Base-by-base conservation (phyloP, 768 basidiomycete species). In the Cantharellus anzutake region DNA sequence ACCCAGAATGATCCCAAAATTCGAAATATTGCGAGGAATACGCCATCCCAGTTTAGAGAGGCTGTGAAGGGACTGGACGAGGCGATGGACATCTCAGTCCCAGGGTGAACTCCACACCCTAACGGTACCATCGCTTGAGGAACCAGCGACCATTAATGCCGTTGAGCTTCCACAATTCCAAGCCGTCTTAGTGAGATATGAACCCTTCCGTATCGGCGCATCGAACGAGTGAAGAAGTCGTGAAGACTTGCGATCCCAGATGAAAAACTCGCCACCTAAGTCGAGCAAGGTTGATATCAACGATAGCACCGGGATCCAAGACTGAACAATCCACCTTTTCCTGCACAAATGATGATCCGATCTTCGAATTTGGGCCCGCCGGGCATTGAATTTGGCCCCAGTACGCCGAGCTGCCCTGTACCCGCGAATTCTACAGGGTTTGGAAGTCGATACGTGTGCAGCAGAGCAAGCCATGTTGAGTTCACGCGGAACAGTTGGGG, bases 171-270 rank as follows among this genome's bases (percentile, higher is more conserved):
- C 77, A 60, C 77, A 78, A 66, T 86, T 89, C 85, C 86, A 89
- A 11, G 83, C 83, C 44, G 87, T 78, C 62, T 83, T 84, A 5
- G 86, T 88, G 60, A 89, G 67, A 66, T 87, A 84, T 3, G 72
- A 73, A 3, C 78, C 76, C 38, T 78, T 75, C 5, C 71, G 73
- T 29, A 29, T 29, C 66, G 80, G 82, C 38, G 80, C 76, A 14
- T 77, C 79, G 64, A 89, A 75, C 63, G 81, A 77, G 62, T 86
- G 85, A 2, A 89, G 73, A 1, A 86, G 71, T 4, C 55, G 29
- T 14, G 79, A 86, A 5, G 83, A 83, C 70, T 87, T 85, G 61
- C 80, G 79, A 65, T 89, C 87, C 87, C 87, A 90, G 11, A 89
- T 84, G 66, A 86, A 82, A 11, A 89, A 81, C 65, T 87, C 84